Evolutionary conservation across 1,284 basidiomycete species (phyloP).

Genomic region (Cutaneotrichosporon sp.): DNA sequence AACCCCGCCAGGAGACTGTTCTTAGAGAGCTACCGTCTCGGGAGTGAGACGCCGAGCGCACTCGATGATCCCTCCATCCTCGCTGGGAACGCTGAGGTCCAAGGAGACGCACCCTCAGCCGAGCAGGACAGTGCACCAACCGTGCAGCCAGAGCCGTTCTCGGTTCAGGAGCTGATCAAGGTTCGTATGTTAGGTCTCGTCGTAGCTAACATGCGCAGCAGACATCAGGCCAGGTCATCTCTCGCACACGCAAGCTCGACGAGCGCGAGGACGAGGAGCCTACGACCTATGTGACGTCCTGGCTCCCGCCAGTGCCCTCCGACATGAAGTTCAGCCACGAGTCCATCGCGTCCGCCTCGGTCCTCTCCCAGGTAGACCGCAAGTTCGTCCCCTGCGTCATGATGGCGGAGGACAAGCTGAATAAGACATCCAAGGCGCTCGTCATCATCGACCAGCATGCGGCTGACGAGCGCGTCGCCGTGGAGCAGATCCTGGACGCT

Average conservation of each 20-base stretch:
- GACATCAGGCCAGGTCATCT: background rate
- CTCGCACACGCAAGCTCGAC: background rate
- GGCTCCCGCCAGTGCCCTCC: background rate
- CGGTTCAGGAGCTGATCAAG: background rate
- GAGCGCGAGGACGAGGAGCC: background rate
- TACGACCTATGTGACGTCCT: background rate
- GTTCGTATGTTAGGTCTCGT: too few species aligned
- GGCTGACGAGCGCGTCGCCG: conserved; percentile 85
- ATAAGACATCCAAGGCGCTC: conserved; percentile 43
- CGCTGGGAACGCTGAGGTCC: background rate
- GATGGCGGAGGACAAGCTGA: conserved; percentile 27
- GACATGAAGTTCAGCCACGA: conserved; percentile 43
- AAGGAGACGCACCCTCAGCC: background rate
- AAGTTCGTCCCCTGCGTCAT: conserved; percentile 81
- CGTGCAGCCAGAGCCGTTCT: background rate
- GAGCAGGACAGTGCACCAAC: background rate
- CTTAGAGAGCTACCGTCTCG: background rate
- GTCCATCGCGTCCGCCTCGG: conserved; percentile 60
- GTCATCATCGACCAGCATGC: conserved; percentile 93
- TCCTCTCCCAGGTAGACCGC: conserved; percentile 79
- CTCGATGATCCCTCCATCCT: background rate
- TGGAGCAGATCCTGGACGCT: conserved; percentile 74
- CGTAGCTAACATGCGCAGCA: background rate
- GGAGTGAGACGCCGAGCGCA: background rate
- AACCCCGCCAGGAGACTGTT: background rate